A percentile compares a stretch with the other conserved stretches of the same genome.
phyloP scores from a whole-genome alignment of 2,329 filamentous ascomycete species.

The Ophiostoma piceae region DNA sequence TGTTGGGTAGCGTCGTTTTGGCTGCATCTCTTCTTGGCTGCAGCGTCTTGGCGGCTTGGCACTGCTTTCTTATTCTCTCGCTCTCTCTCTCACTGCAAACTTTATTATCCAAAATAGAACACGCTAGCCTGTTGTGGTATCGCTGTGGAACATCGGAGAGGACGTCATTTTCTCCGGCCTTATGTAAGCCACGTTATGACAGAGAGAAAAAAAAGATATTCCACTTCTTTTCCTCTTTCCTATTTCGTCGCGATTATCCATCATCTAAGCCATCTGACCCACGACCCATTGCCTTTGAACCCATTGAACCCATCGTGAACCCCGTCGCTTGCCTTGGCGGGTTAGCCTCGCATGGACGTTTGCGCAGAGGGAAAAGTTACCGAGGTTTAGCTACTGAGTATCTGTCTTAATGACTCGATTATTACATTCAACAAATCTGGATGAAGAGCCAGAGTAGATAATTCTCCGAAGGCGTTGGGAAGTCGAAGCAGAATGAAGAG shows the following conservation, averaged over 20 bases:
- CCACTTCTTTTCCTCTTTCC: constrained; percentile 7
- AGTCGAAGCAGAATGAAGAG: neutral
- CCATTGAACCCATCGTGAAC: neutral
- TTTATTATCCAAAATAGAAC: constrained; percentile 28
- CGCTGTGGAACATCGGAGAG: constrained; percentile 18
- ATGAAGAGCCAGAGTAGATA: neutral
- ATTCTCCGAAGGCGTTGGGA: neutral
- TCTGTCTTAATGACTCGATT: too few relatives aligned
- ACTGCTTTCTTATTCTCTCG: neutral
- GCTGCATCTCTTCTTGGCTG: constrained; percentile 11
- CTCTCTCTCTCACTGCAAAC: constrained; percentile 20
- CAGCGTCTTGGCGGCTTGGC: constrained; percentile 17
- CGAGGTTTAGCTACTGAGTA: neutral
- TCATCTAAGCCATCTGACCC: neutral
- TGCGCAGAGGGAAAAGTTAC: neutral
- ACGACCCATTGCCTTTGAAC: neutral
- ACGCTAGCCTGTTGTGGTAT: neutral
- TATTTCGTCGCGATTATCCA: constrained; percentile 10
- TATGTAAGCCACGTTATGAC: neutral
- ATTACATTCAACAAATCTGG: too few relatives aligned
- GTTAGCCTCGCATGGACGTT: constrained; percentile 8
- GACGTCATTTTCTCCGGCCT: constrained; percentile 19
- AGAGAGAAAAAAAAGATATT: neutral
- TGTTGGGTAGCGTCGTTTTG: constrained; percentile 13
- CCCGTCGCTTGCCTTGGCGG: neutral